A percentile compares a stretch with the other conserved stretches of the same genome.
These are phyloP conservation scores for Colletotrichum caudatum DNA, from an alignment of 2,329 filamentous ascomycete species.

Conservation along the genomic window DNA sequence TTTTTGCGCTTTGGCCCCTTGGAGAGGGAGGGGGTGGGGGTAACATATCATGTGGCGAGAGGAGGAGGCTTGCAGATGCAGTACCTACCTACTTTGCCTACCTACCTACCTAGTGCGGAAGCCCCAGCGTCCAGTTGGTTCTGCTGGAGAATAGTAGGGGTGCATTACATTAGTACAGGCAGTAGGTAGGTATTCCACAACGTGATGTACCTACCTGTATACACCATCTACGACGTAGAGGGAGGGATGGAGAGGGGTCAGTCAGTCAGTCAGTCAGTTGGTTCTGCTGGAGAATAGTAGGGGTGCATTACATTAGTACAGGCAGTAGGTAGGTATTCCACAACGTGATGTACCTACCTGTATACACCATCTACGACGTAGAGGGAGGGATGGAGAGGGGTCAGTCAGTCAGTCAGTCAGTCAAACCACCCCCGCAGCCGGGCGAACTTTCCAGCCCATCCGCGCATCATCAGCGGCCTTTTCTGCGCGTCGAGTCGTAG, in stretches of 20 bases:
- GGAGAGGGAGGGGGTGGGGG: no score
- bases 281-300: constrained; percentile 21
- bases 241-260: neutral
- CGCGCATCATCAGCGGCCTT: neutral
- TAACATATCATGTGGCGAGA: constrained; percentile 32
- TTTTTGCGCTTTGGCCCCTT: constrained; percentile 23
- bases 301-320: neutral
- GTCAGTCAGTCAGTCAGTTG: constrained; percentile 1
- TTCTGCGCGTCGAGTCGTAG: no score
- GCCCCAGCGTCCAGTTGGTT: neutral
- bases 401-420: constrained; percentile 1
- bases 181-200: no score
- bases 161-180: neutral
- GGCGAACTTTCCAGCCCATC: neutral
- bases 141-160: constrained; percentile 19
- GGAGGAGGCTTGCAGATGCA: constrained; percentile 36
- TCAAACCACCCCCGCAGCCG: no score
- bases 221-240: no score
- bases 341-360: no score
- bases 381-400: no score
- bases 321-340: no score
- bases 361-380: no score
- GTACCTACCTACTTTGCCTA: neutral
- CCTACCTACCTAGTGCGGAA: constrained; percentile 5
- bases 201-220: no score